Evolutionary conservation across 441 rosid genomes (phyloP), one percentile per base, ranked within the genome.

Genomic region (Sinapis alba): DNA sequence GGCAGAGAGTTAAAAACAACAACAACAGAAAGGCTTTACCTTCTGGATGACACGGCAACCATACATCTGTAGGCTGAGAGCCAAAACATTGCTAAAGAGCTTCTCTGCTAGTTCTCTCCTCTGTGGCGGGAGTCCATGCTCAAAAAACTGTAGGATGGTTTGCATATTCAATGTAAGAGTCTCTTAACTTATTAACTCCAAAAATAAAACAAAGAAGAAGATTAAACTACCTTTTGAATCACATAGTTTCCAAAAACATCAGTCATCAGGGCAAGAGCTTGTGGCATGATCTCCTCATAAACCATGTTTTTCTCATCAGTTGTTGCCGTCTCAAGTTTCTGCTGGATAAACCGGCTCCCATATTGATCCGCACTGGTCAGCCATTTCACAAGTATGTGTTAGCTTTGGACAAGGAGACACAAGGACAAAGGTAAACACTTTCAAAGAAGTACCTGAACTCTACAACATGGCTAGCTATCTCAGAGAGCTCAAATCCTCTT

Each of bases 201-300:
- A 21, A 53, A 41, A 27, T n/a, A 73, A 19, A 61, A 76, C 15
- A 65, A 3, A 16, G 9, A 75, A 26, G 24, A 75, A 24, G 26
- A 58, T 27, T 50, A 21, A 7, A 73, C 3, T 82, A 90, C 97
- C 94, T 92, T 92, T 58, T 92, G 97, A 74, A 92, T 86, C 7
- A 92, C 97, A 87, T 92, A 92, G 82, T 92, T 92, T 32, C 97
- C 97, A 81, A 92, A 92, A 43, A 92, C 97, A 54, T 92, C 97
- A 16, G 93, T 92, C 96, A 90, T 90, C 86, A 92, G 80, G n/a
- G n/a, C n/a, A n/a, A n/a, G n/a, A n/a, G n/a, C n/a, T n/a, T n/a
- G n/a, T n/a, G n/a, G n/a, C n/a, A n/a, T n/a, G n/a, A n/a, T n/a
- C n/a, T n/a, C n/a, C n/a, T n/a, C n/a, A n/a, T n/a, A n/a, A n/a